A percentile compares a stretch with the other conserved stretches of the same genome.
phyloP scores from a whole-genome alignment of 495 filamentous ascomycete species.

The Penicillium chermesinum region DNA sequence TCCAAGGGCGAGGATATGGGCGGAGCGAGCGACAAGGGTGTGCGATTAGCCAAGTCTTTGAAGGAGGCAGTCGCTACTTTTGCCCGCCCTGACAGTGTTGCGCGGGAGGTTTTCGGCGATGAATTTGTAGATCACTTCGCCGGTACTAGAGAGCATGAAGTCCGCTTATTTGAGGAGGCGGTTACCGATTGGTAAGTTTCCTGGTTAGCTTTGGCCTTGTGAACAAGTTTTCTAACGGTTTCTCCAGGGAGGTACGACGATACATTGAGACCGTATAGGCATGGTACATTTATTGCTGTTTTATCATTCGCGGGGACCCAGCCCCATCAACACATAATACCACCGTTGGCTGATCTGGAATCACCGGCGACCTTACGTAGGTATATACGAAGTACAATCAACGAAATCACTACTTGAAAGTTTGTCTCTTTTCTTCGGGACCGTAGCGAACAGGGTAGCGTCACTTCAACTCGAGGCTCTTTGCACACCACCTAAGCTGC shows the following conservation, averaged over 20 bases:
- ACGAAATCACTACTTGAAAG: too few species aligned
- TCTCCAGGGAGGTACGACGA: slow-evolving; percentile 43
- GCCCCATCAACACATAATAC: too few species aligned
- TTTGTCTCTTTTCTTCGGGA: too few species aligned
- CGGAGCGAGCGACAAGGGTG: slow-evolving; percentile 50
- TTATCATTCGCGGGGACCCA: too few species aligned
- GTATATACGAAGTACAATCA: too few species aligned
- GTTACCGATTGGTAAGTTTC: slow-evolving; percentile 82
- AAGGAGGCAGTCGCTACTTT: slow-evolving; percentile 78
- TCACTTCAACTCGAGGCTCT: too few species aligned
- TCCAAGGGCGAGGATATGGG: slow-evolving; percentile 76
- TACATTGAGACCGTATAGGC: slow-evolving; percentile 47
- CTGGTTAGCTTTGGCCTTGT: neutral
- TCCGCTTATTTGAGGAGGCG: slow-evolving; percentile 87
- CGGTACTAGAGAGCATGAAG: slow-evolving; percentile 88
- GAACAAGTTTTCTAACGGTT: slow-evolving; percentile 10
- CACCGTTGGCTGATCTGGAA: too few species aligned
- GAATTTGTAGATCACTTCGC: slow-evolving; percentile 94
- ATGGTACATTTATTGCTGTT: neutral
- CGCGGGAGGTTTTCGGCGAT: slow-evolving; percentile 87
- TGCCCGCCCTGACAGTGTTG: slow-evolving; percentile 68
- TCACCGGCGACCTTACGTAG: too few species aligned
- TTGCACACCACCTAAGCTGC: too few species aligned
- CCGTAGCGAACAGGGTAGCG: too few species aligned
- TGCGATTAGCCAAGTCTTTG: slow-evolving; percentile 72